phyloP scores from a whole-genome alignment of 148 eudicot species.

The Rhododendron ovatum region DNA sequence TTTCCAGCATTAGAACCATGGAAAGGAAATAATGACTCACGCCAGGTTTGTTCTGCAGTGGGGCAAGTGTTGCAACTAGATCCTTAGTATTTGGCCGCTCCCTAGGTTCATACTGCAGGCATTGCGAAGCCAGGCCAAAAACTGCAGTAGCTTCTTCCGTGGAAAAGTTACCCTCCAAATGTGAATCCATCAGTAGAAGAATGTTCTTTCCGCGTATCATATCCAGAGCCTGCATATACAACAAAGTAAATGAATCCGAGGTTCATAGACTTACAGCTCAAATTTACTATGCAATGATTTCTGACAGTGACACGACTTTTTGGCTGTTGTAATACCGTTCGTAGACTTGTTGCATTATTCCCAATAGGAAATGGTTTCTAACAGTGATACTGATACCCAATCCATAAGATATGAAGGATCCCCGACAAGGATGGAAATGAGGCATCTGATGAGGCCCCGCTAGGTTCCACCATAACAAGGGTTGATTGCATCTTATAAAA shows the following conservation, averaged over 20 bases:
- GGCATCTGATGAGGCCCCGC: neutral
- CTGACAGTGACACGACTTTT: neutral
- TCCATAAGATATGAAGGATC: neutral
- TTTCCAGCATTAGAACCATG: neutral
- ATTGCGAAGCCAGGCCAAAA: conserved; percentile 79
- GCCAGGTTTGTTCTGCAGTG: conserved; percentile 62
- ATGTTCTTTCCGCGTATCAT: conserved; percentile 92
- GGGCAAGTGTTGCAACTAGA: conserved; percentile 58
- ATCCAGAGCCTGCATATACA: conserved; percentile 71
- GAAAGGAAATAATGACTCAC: conserved; percentile 34
- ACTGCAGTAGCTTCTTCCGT: conserved; percentile 81
- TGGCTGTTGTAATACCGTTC: neutral
- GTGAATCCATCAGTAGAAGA: conserved; percentile 75
- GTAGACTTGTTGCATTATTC: neutral
- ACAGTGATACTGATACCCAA: neutral
- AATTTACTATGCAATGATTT: neutral
- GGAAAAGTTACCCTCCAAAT: conserved; percentile 89
- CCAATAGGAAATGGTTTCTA: neutral
- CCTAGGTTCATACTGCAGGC: conserved; percentile 90
- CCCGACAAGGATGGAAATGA: neutral
- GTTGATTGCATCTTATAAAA: neutral
- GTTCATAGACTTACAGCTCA: neutral
- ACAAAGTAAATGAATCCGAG: neutral
- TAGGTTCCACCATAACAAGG: neutral
- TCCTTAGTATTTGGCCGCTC: conserved; percentile 80